These are phyloP conservation scores for Cladosporium sp. DNA, from an alignment of 2,329 filamentous ascomycete species.

Conservation along the genomic window DNA sequence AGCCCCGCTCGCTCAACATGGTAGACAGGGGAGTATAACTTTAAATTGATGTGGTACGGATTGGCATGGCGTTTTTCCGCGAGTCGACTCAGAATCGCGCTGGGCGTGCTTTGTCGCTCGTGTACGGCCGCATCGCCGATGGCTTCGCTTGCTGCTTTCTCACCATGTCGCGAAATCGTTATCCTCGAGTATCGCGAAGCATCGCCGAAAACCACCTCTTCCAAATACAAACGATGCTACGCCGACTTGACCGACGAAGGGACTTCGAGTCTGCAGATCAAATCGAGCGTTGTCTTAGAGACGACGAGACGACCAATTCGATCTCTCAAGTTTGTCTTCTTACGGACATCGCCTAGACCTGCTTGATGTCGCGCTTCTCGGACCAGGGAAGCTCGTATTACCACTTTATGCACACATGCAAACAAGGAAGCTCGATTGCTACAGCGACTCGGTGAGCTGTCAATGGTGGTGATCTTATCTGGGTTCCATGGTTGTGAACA, in stretches of 20 bases:
- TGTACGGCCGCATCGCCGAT: constrained; percentile 17
- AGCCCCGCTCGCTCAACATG: constrained; percentile 18
- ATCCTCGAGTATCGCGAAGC: not conserved
- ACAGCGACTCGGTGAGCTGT: constrained; percentile 4
- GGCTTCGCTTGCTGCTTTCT: not conserved
- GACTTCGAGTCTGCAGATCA: not conserved
- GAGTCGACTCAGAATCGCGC: not conserved
- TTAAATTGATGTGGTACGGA: not conserved
- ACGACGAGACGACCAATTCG: not conserved
- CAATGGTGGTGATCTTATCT: not conserved
- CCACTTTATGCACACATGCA: not conserved
- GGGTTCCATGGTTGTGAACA: not conserved
- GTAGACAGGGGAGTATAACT: constrained; percentile 18
- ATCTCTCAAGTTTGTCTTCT: too few species aligned
- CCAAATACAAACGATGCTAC: not conserved
- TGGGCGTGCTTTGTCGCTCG: not conserved
- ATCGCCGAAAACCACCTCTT: not conserved
- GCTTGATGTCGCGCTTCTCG: not conserved
- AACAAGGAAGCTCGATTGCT: not conserved
- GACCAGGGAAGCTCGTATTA: not conserved
- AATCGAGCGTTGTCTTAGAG: not conserved
- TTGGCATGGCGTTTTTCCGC: not conserved
- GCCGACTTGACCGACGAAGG: not conserved
- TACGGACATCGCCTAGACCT: not conserved
- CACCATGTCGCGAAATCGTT: not conserved